Evolutionary conservation across 78 protist species (phyloP).

Genomic region (Tieghemostelium lacteum): DNA sequence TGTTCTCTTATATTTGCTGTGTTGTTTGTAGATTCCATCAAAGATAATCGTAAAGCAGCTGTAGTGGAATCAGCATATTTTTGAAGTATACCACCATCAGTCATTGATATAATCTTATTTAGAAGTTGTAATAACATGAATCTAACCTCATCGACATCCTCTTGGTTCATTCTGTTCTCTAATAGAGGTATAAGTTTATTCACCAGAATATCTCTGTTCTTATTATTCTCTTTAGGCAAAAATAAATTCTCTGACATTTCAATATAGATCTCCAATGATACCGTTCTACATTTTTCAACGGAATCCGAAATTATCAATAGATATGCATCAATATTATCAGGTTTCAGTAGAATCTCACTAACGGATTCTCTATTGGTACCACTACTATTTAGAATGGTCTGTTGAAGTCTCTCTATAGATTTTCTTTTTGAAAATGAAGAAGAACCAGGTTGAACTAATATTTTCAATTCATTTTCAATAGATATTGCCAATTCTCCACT

Average conservation of each 20-base stretch:
- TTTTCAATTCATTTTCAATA: neutral
- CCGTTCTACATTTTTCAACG: slow-evolving; percentile 39
- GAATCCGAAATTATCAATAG: neutral
- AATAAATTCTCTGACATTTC: slow-evolving; percentile 16
- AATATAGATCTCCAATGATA: slow-evolving; percentile 4
- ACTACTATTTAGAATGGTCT: neutral
- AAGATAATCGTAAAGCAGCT: neutral
- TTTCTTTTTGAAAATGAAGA: slow-evolving; percentile 9
- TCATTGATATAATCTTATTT: neutral
- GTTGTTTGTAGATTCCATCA: neutral
- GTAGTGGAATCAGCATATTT: slow-evolving; percentile 4
- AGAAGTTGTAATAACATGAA: slow-evolving; percentile 4
- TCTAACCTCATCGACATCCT: slow-evolving; percentile 52
- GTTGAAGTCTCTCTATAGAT: neutral
- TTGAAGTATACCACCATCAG: neutral
- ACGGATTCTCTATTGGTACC: neutral
- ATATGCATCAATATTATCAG: neutral
- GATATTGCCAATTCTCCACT: no score
- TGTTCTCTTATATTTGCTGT: slow-evolving; percentile 20
- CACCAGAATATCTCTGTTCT: neutral
- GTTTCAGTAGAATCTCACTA: neutral
- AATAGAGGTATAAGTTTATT: slow-evolving; percentile 18
- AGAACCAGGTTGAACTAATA: neutral
- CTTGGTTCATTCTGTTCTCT: neutral
- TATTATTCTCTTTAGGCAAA: neutral